Evolutionary conservation across 2,329 filamentous ascomycete genomes (phyloP).

Genomic region (Ramichloridium luteum): DNA sequence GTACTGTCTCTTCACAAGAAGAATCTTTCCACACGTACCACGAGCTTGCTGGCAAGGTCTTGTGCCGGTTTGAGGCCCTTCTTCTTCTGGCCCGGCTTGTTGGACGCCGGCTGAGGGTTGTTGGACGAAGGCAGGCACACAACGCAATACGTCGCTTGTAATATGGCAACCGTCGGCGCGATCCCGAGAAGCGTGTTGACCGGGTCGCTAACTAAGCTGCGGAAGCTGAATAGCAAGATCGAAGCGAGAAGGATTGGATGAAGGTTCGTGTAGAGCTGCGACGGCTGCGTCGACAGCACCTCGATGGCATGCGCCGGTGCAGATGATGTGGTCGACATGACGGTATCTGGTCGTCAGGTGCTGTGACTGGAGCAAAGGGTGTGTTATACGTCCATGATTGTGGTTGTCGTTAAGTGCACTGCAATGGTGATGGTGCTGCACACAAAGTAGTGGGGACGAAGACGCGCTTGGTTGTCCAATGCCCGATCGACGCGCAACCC

Average conservation of each 20-base stretch:
- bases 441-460: no score
- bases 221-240: conserved; percentile 52
- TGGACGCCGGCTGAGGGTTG: conserved; percentile 20
- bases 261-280: conserved; percentile 44
- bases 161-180: conserved; percentile 48
- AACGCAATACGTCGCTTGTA: conserved; percentile 52
- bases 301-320: conserved; percentile 19
- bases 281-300: conserved; percentile 17
- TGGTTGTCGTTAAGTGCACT: no score
- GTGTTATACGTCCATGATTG: no score
- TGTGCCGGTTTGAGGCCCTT: conserved; percentile 44
- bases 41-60: conserved; percentile 30
- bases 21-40: conserved; percentile 26
- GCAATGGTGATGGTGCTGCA: no score
- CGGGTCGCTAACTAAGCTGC: conserved; percentile 56
- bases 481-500: no score
- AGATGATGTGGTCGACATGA: no score
- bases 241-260: conserved; percentile 58
- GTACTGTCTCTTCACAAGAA: not conserved
- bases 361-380: no score
- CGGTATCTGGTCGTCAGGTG: no score
- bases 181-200: conserved; percentile 49
- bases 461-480: no score
- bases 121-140: conserved; percentile 45
- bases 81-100: conserved; percentile 37